Evolutionary conservation across 192 early-diverging fungal genomes (phyloP).

Genomic region (Oehlia diaphana): DNA sequence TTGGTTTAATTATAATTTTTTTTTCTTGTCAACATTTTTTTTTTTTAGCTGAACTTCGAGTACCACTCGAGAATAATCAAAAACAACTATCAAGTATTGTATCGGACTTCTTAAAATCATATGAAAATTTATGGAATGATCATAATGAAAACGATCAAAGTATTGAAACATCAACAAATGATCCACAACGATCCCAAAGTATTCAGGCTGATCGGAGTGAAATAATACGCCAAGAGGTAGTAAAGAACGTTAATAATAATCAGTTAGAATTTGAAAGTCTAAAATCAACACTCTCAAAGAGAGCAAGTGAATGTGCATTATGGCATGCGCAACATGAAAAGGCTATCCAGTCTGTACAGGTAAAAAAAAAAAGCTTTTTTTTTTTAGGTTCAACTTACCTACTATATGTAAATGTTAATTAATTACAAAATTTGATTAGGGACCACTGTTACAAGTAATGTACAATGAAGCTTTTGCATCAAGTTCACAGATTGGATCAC

Average conservation of each 20-base stretch:
- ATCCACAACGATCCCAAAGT: not conserved
- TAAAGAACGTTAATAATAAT: not conserved
- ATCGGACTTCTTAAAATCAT: not conserved
- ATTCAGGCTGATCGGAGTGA: not conserved
- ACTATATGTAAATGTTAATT: not conserved
- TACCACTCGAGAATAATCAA: constrained; percentile 4
- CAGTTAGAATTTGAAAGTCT: constrained; percentile 11
- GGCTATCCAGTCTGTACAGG: constrained; percentile 19
- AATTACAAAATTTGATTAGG: not conserved
- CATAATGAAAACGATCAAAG: not conserved
- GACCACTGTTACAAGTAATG: constrained; percentile 7
- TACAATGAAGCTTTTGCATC: constrained; percentile 11
- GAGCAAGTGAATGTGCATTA: constrained; percentile 26
- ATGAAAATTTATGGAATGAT: not conserved
- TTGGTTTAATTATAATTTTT: not conserved
- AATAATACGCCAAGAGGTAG: not conserved
- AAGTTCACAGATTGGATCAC: not conserved
- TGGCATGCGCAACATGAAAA: constrained; percentile 29
- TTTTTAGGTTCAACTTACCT: not conserved
- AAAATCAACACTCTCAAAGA: constrained; percentile 15
- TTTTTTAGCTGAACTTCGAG: not conserved
- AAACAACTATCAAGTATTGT: constrained; percentile 5
- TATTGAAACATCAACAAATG: not conserved
- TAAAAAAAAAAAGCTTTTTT: not conserved
- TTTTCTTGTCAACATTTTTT: not conserved